phyloP scores from a whole-genome alignment of 2,329 filamentous ascomycete species.

The Arthroderma sp. region DNA sequence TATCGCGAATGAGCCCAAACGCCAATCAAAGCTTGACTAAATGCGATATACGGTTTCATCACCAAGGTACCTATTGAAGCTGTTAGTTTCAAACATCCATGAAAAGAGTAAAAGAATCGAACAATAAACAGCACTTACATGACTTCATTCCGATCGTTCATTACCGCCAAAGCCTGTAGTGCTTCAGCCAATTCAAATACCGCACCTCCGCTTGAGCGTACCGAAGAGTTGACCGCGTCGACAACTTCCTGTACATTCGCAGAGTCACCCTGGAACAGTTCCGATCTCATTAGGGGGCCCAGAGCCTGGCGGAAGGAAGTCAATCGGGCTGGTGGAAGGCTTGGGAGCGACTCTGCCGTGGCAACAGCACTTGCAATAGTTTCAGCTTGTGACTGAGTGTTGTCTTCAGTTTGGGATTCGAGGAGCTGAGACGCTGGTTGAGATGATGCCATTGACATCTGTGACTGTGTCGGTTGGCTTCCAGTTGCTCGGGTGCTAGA shows the following conservation, averaged over 20 bases:
- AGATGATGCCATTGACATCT: conserved; percentile 66
- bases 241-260: conserved; percentile 64
- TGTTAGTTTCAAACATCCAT: conserved; percentile 7
- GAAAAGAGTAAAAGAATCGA: conserved; percentile 27
- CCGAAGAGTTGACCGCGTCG: conserved; percentile 60
- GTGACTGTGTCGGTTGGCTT: conserved; percentile 28
- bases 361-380: conserved; percentile 4
- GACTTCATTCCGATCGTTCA: conserved; percentile 76
- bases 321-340: conserved; percentile 52
- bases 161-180: conserved; percentile 58
- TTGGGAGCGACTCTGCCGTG: conserved; percentile 29
- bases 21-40: conserved; percentile 22
- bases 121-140: conserved; percentile 52
- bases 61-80: conserved; percentile 27
- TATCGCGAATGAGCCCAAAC: no score
- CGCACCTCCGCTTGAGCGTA: conserved; percentile 42
- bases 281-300: conserved; percentile 67
- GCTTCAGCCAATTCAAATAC: conserved; percentile 62
- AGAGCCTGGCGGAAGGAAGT: conserved; percentile 65
- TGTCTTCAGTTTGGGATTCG: conserved; percentile 36
- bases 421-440: conserved; percentile 60
- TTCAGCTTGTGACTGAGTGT: conserved; percentile 8
- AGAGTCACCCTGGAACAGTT: conserved; percentile 69
- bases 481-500: conserved; percentile 21
- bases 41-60: conserved; percentile 60